Evolutionary conservation across 371 early-diverging fungal species (phyloP).

Genomic region (Blakeslea trispora): DNA sequence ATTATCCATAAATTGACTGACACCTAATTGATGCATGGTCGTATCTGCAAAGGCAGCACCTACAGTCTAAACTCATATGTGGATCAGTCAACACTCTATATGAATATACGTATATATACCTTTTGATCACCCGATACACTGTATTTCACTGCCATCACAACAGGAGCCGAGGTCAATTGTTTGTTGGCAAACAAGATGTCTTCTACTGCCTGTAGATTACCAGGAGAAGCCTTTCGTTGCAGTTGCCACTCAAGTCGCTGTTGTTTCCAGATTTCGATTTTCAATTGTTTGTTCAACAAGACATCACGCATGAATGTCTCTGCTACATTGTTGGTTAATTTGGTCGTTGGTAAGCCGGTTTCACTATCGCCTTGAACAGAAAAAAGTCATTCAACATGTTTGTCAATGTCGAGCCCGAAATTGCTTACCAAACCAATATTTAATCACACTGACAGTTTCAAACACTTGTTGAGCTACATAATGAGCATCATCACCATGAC

Average conservation of each 20-base stretch:
- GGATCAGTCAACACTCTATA: not conserved
- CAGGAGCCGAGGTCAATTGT: constrained; percentile 75
- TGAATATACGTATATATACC: too few species aligned
- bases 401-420: too few species aligned
- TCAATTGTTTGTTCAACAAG: constrained; percentile 70
- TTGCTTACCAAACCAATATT: constrained; percentile 80
- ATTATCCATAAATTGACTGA: constrained; percentile 90
- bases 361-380: constrained; percentile 54
- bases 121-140: constrained; percentile 55
- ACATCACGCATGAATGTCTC: constrained; percentile 81
- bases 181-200: constrained; percentile 79
- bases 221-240: constrained; percentile 81
- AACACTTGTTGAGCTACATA: constrained; percentile 83
- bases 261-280: constrained; percentile 87
- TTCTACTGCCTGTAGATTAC: constrained; percentile 89
- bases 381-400: too few species aligned
- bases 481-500: constrained; percentile 88
- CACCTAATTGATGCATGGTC: constrained; percentile 73
- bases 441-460: constrained; percentile 89
- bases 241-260: constrained; percentile 56
- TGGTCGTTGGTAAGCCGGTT: constrained; percentile 75
- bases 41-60: constrained; percentile 91
- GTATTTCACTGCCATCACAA: constrained; percentile 79
- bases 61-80: constrained; percentile 52
- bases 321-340: constrained; percentile 72